Evolutionary conservation across 345 rosid species (phyloP), one percentile per base, ranked within the genome.

Genomic region (Salix brachista): DNA sequence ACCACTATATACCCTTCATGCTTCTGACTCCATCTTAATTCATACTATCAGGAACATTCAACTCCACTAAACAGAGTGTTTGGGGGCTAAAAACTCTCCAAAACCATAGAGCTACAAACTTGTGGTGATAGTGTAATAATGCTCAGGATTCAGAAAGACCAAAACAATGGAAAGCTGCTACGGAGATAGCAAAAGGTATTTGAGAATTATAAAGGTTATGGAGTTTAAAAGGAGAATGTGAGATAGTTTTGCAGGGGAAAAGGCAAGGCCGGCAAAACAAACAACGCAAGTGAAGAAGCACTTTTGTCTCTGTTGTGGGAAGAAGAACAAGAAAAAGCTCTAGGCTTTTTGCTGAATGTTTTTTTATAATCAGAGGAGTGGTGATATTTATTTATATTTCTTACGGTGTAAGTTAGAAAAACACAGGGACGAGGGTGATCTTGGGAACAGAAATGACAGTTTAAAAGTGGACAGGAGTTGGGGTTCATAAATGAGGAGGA

Each of bases 401-500:
- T 9, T 9, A n/a, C 3, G 28, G 62, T 56, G 4, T 3, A 9
- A n/a, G 28, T n/a, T n/a, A 0, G 62, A 58, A 10, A n/a, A 58
- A n/a, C 25, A 58, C 62, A 7, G 60, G 6, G 74, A 69, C 32
- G 54, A 62, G 74, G 69, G 65, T 36, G 44, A 13, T 46, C 17
- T 14, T 56, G 34, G 77, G 81, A 73, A 77, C 8, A 54, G 41
- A 69, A 65, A 52, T 23, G 77, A 78, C 72, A 73, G 85, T 72
- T 76, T 34, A 75, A 70, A 75, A 74, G 74, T 34, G 41, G 61
- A 44, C 74, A 74, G 76, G 36, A 11, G 79, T 74, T 77, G 82
- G 73, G 78, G 68, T 81, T 78, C 82, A 85, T 84, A 85, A 87
- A 89, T 87, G 86, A 68, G 67, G 34, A 62, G 72, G 72, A 54